These are phyloP conservation scores for Lobosporangium transversale DNA, from an alignment of 192 early-diverging fungal genomes.

Conservation along the genomic window DNA sequence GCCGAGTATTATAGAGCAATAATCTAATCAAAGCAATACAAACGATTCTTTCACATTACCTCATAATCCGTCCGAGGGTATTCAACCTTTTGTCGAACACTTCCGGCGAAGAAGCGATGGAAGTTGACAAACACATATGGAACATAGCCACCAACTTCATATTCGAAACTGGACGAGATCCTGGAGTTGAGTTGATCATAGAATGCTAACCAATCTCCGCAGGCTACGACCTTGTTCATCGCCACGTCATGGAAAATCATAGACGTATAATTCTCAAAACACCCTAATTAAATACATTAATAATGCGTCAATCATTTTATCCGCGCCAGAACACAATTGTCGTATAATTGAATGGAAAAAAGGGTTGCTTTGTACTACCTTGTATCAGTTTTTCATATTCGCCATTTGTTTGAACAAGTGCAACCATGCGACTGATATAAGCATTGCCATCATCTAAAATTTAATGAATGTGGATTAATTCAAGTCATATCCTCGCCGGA, in stretches of 20 bases:
- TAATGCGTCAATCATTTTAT: too few species aligned
- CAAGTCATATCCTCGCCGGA: too few species aligned
- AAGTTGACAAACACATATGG: slow-evolving; percentile 78
- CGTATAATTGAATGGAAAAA: too few species aligned
- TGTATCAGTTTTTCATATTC: slow-evolving; percentile 90
- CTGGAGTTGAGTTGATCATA: slow-evolving; percentile 77
- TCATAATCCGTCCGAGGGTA: slow-evolving; percentile 86
- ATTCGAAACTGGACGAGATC: slow-evolving; percentile 57
- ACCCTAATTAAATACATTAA: too few species aligned
- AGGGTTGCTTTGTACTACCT: too few species aligned
- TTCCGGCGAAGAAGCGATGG: slow-evolving; percentile 83
- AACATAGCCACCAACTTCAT: slow-evolving; percentile 71
- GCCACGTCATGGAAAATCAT: slow-evolving; percentile 83
- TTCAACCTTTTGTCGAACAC: slow-evolving; percentile 65
- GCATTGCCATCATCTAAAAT: slow-evolving; percentile 46
- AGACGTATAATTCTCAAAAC: slow-evolving; percentile 90
- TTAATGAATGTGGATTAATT: slow-evolving; percentile 3
- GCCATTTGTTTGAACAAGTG: slow-evolving; percentile 70
- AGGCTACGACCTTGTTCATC: slow-evolving; percentile 70
- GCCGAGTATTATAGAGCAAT: too few species aligned
- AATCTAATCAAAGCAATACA: too few species aligned
- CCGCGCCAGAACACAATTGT: too few species aligned
- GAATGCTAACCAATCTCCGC: slow-evolving; percentile 83
- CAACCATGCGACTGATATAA: slow-evolving; percentile 63
- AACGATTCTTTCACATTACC: too few species aligned